Evolutionary conservation across 169 alveolate genomes (phyloP), one percentile per base, ranked within the genome.

Genomic region (Plasmodium malariae): DNA sequence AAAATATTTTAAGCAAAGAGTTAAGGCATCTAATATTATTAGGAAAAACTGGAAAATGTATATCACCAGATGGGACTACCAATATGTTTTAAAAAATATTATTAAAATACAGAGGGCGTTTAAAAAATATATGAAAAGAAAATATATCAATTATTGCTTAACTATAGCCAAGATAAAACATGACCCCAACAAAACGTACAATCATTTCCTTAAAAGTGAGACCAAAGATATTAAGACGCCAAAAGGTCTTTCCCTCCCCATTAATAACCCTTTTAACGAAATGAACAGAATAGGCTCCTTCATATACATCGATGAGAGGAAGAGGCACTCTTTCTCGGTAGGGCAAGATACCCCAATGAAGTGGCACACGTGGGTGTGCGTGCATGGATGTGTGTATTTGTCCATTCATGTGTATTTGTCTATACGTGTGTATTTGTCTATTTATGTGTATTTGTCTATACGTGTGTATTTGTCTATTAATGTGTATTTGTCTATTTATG

Each of bases 91-190:
- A 26, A 68, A 24, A 24, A 21, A 49, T 48, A 34, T 83, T 30
- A 51, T 65, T 21, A 68, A 51, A 83, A 83, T 83, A 36, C 91
- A 83, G 62, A 34, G 73, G n/a, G 91, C 91, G 21, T 69, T 83
- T 30, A 54, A 63, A 55, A 83, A 28, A 30, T 83, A 83, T 49
- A 83, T 83, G 85, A 65, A 83, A 59, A 71, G 51, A 21, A 83
- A 83, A 67, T 83, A 83, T 9, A 55, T 83, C 2, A 28, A 54
- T 21, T 83, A 83, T 21, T 83, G 91, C 43, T 28, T 83, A 71
- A 83, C 67, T 9, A 45, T 34, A 12, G 85, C 69, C 4, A 30
- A 55, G 30, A 60, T 54, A 24, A 67, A 83, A 21, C 43, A 78
- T 17, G 67, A 49, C 28, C 48, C 67, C 6, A 65, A 78, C 21